Base-by-base conservation (phyloP, 225 moss, liverwort and hornwort genomes). In the Marchantia polymorpha region DNA sequence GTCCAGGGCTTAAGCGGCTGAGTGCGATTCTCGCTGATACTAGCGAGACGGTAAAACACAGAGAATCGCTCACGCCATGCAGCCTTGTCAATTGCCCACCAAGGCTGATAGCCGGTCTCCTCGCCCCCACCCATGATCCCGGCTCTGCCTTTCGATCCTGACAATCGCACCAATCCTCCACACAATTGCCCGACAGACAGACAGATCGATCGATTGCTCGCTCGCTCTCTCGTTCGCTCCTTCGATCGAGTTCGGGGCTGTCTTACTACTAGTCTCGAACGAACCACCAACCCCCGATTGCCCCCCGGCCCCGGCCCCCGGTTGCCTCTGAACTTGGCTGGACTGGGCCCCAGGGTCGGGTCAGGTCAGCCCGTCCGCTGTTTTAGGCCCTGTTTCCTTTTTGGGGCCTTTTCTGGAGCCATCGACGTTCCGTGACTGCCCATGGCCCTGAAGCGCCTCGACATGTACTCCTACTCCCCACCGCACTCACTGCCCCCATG, bases 41-140 rank as follows among this genome's bases (percentile, higher is more conserved):
- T 89, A 52, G 81, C 77, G 0, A 92, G 80, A 67, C 90, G 88
- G 89, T 93, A 93, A 72, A 90, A 85, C 7, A 88, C 81, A 7
- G 89, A 66, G 27, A 96, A 87, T 0, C 80, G 89, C 82, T 94
- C 92, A 13, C 96, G 96, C 94, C 96, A 96, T 15, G 91, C 94
- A 12, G 87, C 91, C 81, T 93, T 94, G 84, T 96, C 94, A 69
- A 94, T 91, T 53, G 91, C 91, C 94, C 96, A 96, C 94, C 96
- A 93, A 52, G 96, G 94, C 83, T 87, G 89, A 81, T 90, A 88
- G 20, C 90, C 89, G 47, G 81, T 82, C 76, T 85, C 64, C 10
- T 72, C 64, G 6, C 79, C 86, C 10, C 81, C 81, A 79, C 88
- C 87, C 87, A 87, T 85, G 71, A 64, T 19, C 56, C 56, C 56